Base-by-base conservation (phyloP, 768 basidiomycete genomes). In the Lactifluus pinguis region DNA sequence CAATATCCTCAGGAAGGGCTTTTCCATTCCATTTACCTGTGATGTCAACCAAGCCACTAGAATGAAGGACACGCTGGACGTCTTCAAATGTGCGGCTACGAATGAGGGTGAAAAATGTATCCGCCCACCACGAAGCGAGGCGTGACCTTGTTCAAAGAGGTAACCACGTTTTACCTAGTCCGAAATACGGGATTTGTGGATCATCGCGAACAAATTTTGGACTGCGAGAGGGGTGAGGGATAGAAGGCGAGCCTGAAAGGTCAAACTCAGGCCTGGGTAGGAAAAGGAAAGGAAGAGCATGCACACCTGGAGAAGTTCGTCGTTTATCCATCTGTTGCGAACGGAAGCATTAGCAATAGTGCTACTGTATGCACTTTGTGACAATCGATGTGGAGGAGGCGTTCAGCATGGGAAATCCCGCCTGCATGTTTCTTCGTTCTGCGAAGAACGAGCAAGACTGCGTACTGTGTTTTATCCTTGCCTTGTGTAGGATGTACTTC, bases 341-440 rank as follows among this genome's bases (percentile, higher is more conserved):
- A 83, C 72, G 49, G 77, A 72, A 5, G 86, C 89, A 69, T 86
- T 92, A 14, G 81, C 80, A 13, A 98, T 79, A 97, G 77, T n/a
- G 81, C 75, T 11, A 95, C 73, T 9, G 92, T 90, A 67, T 99
- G 97, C 13, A 92, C 76, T 73, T 95, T 95, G 75, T 98, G 95
- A 56, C 83, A 85, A 59, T 87, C 82, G 49, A 95, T 81, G 38
- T 93, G 80, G 9, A 84, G 70, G 45, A 85, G 75, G 13, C 94
- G 83, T 68, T 95, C 89, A 15, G 82, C 82, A 61, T 83, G 78
- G 38, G 81, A 72, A 62, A 83, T 66, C 34, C 71, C 70, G 10
- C 72, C 60, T 45, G 66, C 0, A 66, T 67, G 50, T 72, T 62
- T 80, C 79, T 72, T 72, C 42, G 36, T n/a, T 32, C 34, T 19